These are phyloP conservation scores for Lichtheimia ornata DNA, from an alignment of 371 early-diverging fungal genomes.

Conservation along the genomic window DNA sequence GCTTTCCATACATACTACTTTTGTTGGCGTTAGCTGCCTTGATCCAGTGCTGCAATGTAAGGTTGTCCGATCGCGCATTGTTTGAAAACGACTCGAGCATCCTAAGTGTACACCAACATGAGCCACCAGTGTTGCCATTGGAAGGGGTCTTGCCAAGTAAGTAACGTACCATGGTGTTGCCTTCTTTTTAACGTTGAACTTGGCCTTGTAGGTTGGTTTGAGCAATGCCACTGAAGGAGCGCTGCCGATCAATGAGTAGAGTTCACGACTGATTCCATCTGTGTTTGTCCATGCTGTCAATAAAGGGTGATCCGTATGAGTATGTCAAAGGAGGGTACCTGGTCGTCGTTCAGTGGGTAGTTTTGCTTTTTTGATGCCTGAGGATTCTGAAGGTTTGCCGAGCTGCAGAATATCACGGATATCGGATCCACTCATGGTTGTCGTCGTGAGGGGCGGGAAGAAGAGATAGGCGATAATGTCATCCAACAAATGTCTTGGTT, in stretches of 20 bases:
- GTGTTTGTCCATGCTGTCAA: background rate
- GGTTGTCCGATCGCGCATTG: conserved; percentile 73
- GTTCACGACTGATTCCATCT: conserved; percentile 73
- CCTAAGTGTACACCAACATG: conserved; percentile 43
- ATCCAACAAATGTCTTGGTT: too few species aligned
- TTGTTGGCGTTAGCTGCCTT: conserved; percentile 57
- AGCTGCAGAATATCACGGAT: conserved; percentile 70
- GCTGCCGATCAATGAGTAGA: conserved; percentile 71
- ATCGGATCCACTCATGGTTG: conserved; percentile 58
- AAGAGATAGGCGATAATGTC: too few species aligned
- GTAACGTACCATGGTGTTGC: conserved; percentile 59
- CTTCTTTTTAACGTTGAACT: conserved; percentile 66
- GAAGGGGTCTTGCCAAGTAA: background rate
- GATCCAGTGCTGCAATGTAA: conserved; percentile 76
- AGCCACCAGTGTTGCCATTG: background rate
- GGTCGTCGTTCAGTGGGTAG: conserved; percentile 54
- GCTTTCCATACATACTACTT: conserved; percentile 11
- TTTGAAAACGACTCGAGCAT: conserved; percentile 68
- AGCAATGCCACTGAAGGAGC: conserved; percentile 66
- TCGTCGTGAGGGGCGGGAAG: background rate
- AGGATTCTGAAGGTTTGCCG: conserved; percentile 40
- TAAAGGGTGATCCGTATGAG: background rate
- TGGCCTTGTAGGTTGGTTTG: conserved; percentile 67
- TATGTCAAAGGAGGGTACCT: conserved; percentile 24
- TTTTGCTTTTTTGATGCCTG: conserved; percentile 27